Conservation (phyloP, 2,329 filamentous ascomycete species). For the Paramyrothecium roridum region DNA sequence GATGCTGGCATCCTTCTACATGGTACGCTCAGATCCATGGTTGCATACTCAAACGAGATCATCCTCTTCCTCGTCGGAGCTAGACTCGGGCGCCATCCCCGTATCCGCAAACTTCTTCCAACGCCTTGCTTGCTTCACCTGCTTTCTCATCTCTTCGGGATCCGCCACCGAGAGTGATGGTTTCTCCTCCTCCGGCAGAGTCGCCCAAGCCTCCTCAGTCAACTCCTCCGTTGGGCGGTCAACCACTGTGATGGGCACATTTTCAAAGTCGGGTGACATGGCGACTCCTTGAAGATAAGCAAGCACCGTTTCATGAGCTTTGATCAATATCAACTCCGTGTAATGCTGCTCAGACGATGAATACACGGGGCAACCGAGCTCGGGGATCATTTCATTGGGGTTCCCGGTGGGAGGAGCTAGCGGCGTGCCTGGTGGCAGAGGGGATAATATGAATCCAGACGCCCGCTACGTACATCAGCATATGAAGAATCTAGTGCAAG, state of each 20-base stretch:
- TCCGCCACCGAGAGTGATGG: slow-evolving; percentile 19
- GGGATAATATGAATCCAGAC: slow-evolving; percentile 58
- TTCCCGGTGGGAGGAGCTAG: slow-evolving; percentile 52
- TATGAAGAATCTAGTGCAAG: slow-evolving; percentile 4
- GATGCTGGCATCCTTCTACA: no score
- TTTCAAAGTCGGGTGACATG: slow-evolving; percentile 30
- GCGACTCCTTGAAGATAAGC: slow-evolving; percentile 60
- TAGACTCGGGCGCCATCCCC: slow-evolving; percentile 17
- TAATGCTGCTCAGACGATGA: slow-evolving; percentile 61
- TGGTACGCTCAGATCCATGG: no score
- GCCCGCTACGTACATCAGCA: slow-evolving; percentile 40
- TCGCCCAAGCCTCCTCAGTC: slow-evolving; percentile 25
- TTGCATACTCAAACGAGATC: slow-evolving; percentile 2
- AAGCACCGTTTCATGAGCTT: slow-evolving; percentile 50
- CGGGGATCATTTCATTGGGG: slow-evolving; percentile 33
- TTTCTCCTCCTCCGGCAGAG: slow-evolving; percentile 23
- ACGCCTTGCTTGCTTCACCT: slow-evolving; percentile 18
- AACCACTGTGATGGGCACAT: slow-evolving; percentile 32
- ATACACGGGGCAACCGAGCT: slow-evolving; percentile 63
- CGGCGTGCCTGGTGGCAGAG: slow-evolving; percentile 46
- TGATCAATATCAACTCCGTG: slow-evolving; percentile 61
- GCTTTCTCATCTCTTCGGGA: slow-evolving; percentile 13
- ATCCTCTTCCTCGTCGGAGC: slow-evolving; percentile 18
- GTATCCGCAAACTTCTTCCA: slow-evolving; percentile 24
- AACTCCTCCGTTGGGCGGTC: slow-evolving; percentile 14